Conservation (phyloP, 495 filamentous ascomycete genomes). For the Staphylotrichum longicolle region DNA sequence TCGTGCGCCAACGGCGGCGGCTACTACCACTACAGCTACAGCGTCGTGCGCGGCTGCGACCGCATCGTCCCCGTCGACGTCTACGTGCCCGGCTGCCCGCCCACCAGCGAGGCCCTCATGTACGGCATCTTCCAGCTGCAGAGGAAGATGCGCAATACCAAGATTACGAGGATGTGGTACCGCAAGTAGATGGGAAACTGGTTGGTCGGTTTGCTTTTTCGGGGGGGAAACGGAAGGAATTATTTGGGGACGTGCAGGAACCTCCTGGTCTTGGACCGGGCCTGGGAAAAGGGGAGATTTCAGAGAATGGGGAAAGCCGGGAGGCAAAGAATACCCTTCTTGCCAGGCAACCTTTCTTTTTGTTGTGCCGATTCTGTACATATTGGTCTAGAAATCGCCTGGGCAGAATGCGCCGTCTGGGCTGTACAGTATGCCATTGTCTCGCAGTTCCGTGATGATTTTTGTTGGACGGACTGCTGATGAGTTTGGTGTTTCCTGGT, state of each 20-base stretch:
- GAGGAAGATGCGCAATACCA: conserved; percentile 81
- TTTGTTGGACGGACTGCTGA: no score
- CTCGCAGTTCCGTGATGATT: background rate
- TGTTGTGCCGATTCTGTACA: conserved; percentile 16
- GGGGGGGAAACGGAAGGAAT: background rate
- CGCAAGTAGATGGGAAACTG: conserved; percentile 31
- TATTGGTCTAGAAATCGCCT: conserved; percentile 5
- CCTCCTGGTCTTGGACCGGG: background rate
- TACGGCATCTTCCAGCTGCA: conserved; percentile 84
- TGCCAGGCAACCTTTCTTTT: conserved; percentile 7
- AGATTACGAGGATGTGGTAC: conserved; percentile 65
- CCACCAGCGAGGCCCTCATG: conserved; percentile 83
- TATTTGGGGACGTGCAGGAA: background rate
- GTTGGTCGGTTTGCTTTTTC: background rate
- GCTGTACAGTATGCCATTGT: conserved; percentile 8
- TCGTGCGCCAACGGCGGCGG: conserved; percentile 90
- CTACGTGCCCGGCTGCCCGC: conserved; percentile 90
- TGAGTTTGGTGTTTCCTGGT: no score
- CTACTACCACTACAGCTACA: conserved; percentile 94
- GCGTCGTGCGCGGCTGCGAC: conserved; percentile 82
- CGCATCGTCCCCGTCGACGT: conserved; percentile 89
- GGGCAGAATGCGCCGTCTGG: background rate
- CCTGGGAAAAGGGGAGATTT: background rate
- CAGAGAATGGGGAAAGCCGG: conserved; percentile 4
- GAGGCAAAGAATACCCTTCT: background rate